A percentile compares a stretch with the other conserved stretches of the same genome.
phyloP scores from a whole-genome alignment of 768 basidiomycete species.

The Russula ochroleuca region DNA sequence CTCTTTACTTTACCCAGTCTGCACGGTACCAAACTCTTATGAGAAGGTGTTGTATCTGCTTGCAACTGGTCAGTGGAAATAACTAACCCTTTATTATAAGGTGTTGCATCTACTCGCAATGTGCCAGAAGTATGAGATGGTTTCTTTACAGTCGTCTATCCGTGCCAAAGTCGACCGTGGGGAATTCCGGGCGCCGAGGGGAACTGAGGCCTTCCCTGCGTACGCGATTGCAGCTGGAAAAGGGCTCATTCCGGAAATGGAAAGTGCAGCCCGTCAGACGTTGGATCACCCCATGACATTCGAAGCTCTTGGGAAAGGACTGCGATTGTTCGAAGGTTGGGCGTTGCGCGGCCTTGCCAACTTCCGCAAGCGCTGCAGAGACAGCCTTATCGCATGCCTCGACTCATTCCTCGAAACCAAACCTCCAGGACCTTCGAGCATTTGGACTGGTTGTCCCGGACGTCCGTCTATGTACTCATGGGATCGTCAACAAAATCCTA shows the following conservation, averaged over 20 bases:
- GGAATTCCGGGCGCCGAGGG: background rate
- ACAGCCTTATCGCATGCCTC: background rate
- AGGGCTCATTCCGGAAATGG: background rate
- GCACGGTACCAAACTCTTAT: slow-evolving; percentile 2
- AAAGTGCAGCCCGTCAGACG: background rate
- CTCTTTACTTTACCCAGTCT: slow-evolving; percentile 9
- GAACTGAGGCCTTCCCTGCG: background rate
- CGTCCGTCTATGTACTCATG: background rate
- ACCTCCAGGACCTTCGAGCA: background rate
- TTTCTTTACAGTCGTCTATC: background rate
- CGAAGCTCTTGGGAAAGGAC: background rate
- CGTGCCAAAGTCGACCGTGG: background rate
- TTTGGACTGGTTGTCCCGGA: background rate
- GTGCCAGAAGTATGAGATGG: slow-evolving; percentile 31
- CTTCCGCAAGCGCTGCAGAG: background rate
- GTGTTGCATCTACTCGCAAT: slow-evolving; percentile 19
- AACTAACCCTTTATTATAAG: background rate
- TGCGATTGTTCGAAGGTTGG: background rate
- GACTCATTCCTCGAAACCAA: background rate
- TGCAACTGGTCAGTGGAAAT: background rate
- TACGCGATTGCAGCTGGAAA: background rate
- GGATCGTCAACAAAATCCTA: background rate
- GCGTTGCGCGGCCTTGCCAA: background rate
- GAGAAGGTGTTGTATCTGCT: background rate
- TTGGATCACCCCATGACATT: background rate